Percentiles rank a stretch among this genome's conserved stretches.
These are phyloP conservation scores for Thelonectria olida DNA, from an alignment of 2,329 filamentous ascomycete genomes.

Conservation along the genomic window DNA sequence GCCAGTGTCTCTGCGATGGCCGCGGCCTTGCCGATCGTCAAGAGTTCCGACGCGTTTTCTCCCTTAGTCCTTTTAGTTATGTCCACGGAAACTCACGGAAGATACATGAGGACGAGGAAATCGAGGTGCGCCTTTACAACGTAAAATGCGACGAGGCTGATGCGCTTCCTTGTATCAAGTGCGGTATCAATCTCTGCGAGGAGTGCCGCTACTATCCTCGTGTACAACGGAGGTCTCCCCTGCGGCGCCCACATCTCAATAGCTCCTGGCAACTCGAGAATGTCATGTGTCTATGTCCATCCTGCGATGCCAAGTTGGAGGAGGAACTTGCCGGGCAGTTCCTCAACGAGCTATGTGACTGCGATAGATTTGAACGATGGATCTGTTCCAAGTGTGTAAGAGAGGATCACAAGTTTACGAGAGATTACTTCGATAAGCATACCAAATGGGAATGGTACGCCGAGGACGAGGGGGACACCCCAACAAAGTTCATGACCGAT, in stretches of 20 bases:
- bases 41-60: constrained; percentile 7
- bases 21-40: constrained; percentile 22
- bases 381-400: constrained; percentile 12
- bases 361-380: constrained; percentile 22
- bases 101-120: background rate
- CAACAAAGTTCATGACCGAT: constrained; percentile 13
- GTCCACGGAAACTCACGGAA: background rate
- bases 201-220: constrained; percentile 29
- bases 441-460: constrained; percentile 16
- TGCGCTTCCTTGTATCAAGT: constrained; percentile 22
- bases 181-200: constrained; percentile 26
- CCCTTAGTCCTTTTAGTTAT: background rate
- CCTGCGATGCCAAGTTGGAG: constrained; percentile 10
- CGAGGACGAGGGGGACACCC: too few relatives aligned
- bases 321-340: background rate
- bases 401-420: background rate
- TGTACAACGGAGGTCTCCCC: background rate
- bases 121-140: constrained; percentile 23
- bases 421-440: background rate
- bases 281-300: constrained; percentile 19
- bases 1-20: constrained; percentile 26
- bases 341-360: constrained; percentile 14
- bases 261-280: background rate
- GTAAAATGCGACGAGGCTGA: constrained; percentile 16
- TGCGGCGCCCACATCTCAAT: constrained; percentile 20